Evolutionary conservation across 23 red algal genomes (phyloP), one percentile per base, ranked within the genome.

Genomic region (Gracilaria domingensis): DNA sequence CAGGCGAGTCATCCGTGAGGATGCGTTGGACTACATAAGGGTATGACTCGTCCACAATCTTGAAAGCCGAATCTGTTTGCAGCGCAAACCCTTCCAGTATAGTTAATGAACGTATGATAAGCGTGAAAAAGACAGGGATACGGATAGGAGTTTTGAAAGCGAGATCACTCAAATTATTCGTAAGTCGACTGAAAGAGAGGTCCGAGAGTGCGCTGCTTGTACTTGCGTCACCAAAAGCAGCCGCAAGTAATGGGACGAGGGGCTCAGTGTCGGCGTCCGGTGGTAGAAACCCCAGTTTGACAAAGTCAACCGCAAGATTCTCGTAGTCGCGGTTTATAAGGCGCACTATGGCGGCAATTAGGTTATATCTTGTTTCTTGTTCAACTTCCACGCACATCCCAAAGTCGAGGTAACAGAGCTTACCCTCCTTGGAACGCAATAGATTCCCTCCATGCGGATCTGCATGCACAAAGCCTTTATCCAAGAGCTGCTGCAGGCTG

Each of bases 381-480:
- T 94, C 81, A 28, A 98, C 78, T 51, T 90, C 55, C 14, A 91
- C 89, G 67, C 95, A 95, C 91, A 95, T 96, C 17, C 97, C 97
- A 90, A 96, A 99, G 47, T 99, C 97, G 32, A 99, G 69, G 82
- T 99, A 99, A 38, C 91, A 95, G 7, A 99, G 82, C 50, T 93
- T 81, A 26, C 86, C 97, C 13, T 86, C 69, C 33, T 83, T 80
- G 26, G 94, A 88, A 21, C 97, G 92, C 13, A 99, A 59, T n/a
- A 99, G 60, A 66, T 99, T 99, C 13, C 97, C 97, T 26, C 94
- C 77, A 81, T 99, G 97, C 34, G 97, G 97, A 76, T 99, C 97
- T 12, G 91, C 97, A 70, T 99, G 97, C 73, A 93, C 95, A 62
- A 96, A 99, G 0, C 97, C 97, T 30, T 93, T 95, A 49, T 96